These are phyloP conservation scores for Paracamarosporium sp. DNA, from an alignment of 2,329 filamentous ascomycete genomes.

Conservation along the genomic window DNA sequence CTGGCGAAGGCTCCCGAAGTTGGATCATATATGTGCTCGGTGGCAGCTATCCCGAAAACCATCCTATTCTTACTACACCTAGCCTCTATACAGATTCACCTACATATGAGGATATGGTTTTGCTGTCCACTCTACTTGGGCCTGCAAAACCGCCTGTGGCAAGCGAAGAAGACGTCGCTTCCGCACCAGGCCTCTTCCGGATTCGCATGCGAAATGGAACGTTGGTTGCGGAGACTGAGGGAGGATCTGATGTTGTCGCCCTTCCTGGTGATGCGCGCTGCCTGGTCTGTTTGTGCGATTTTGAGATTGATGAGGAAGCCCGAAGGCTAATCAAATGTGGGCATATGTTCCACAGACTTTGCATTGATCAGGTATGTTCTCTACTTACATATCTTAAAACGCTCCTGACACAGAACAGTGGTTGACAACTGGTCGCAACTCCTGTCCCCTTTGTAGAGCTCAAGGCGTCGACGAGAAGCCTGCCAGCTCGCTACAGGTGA, in stretches of 20 bases:
- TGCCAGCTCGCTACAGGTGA: slow-evolving; percentile 3
- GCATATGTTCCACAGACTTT: slow-evolving; percentile 72
- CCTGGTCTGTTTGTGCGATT: slow-evolving; percentile 71
- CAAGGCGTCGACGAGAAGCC: slow-evolving; percentile 62
- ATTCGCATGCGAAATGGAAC: slow-evolving; percentile 52
- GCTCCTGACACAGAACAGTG: slow-evolving; percentile 55
- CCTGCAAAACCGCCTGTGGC: slow-evolving; percentile 74
- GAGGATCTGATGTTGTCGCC: slow-evolving; percentile 41
- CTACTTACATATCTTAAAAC: background rate
- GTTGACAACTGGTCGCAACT: slow-evolving; percentile 71
- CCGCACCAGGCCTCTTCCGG: slow-evolving; percentile 66
- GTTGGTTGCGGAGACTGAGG: slow-evolving; percentile 57
- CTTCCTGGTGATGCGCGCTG: slow-evolving; percentile 59
- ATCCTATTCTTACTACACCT: slow-evolving; percentile 72
- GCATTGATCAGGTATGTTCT: slow-evolving; percentile 69
- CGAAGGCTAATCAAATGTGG: slow-evolving; percentile 68
- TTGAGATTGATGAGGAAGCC: slow-evolving; percentile 67
- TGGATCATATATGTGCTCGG: slow-evolving; percentile 77
- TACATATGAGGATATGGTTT: slow-evolving; percentile 75
- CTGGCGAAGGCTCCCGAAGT: slow-evolving; percentile 65
- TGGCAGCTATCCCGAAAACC: slow-evolving; percentile 72
- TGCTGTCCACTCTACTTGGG: slow-evolving; percentile 70
- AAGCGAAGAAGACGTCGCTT: slow-evolving; percentile 67
- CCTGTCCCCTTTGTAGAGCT: slow-evolving; percentile 67
- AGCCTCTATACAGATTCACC: slow-evolving; percentile 74